Base-by-base conservation (phyloP, 2,329 filamentous ascomycete genomes). In the Venturiaceae sp. region DNA sequence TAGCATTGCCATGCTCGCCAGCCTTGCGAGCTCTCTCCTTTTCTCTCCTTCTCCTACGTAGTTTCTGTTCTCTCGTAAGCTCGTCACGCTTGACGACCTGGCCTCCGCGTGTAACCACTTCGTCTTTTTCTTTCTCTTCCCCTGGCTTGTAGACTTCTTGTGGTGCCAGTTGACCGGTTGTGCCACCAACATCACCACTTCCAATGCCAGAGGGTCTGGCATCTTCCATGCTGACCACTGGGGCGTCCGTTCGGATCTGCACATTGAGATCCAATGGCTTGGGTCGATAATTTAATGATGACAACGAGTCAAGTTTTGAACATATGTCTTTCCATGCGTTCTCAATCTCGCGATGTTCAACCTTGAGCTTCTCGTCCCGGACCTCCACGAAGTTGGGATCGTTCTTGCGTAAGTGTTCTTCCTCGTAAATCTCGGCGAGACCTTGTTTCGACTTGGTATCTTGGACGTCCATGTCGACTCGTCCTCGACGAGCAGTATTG, bases 181-280 rank as follows among this genome's bases (percentile, higher is more conserved):
- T 72, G 28, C 83, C 83, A 14, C 80, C 79, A 60, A 91, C 83
- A 44, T 87, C 89, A 67, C 86, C 85, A 11, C 23, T 30, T 46
- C 88, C 88, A 0, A 54, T 34, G 14, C 87, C 90, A 16, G 87
- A 86, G 7, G 94, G 92, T 66, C 95, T 87, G 1, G 91, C 92
- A 68, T 99, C 94, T 76, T 99, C 94, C 88, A 97, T 95, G 64
- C 83, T 81, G 63, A 97, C 86, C 3, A 89, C 90, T n/a, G 92
- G 90, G 3, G 94, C 89, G 72, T 97, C 92, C 28, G 90, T 82
- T 34, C 96, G 87, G 58, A 96, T 88, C 46, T 89, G 92, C 62
- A 99, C 83, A 50, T 83, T 83, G n/a, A 90, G 84, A 55, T 87
- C 87, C 1, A 86, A 81, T 11, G 89, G 86, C 75, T 92, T 95